These are phyloP conservation scores for Fusarium udum DNA, from an alignment of 2,329 filamentous ascomycete species.

Conservation along the genomic window DNA sequence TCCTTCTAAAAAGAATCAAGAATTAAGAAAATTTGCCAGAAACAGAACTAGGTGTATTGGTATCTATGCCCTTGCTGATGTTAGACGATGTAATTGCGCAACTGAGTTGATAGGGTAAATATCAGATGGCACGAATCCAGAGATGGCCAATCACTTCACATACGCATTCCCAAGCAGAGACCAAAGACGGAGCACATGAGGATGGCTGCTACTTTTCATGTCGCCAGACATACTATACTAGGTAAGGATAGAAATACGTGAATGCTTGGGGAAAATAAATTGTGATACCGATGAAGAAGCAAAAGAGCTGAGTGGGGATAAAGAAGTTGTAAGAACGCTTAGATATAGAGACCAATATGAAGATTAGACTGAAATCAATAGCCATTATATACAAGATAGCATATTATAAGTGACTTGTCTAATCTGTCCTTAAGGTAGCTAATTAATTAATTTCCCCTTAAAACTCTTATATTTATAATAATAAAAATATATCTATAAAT, in stretches of 20 bases:
- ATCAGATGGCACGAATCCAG: neutral
- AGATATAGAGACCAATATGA: neutral
- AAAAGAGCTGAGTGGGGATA: neutral
- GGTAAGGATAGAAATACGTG: neutral
- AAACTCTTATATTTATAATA: neutral
- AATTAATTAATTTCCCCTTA: no score
- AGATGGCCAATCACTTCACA: neutral
- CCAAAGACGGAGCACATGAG: neutral
- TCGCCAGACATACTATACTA: neutral
- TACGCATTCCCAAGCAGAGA: neutral
- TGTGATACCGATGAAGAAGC: neutral
- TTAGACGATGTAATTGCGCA: no score
- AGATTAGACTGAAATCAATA: neutral
- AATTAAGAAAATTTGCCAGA: neutral
- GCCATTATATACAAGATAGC: neutral
- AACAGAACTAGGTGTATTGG: neutral
- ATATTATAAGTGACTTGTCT: neutral
- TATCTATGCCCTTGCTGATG: neutral
- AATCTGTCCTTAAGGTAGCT: neutral
- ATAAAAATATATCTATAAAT: neutral
- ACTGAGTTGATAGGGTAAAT: neutral
- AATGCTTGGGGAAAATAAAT: neutral
- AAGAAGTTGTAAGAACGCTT: neutral
- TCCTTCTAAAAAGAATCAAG: neutral
- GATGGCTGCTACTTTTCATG: neutral